Evolutionary conservation across 1,139 yeast genomes (phyloP), one percentile per base, ranked within the genome.

Genomic region (Pichia sp.): DNA sequence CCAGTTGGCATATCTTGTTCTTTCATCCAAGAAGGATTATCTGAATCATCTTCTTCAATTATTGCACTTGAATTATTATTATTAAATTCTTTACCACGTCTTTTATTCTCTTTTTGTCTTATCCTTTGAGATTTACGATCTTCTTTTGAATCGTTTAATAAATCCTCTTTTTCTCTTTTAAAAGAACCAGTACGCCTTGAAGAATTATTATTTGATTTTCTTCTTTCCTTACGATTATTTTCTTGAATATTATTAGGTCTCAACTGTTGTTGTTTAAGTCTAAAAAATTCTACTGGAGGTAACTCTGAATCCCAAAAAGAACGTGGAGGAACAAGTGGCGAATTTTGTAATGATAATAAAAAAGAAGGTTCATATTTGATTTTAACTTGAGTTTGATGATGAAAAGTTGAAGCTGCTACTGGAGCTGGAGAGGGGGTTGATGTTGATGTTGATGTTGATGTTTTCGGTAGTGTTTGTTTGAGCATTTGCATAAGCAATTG

Each of bases 21-120:
- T 9, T 70, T 57, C 54, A 73, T 71, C 82, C 82, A 78, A 46
- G 73, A 80, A 0, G 80, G 78, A n/a, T 57, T 67, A 41, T 70
- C 76, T 28, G 71, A 73, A 16, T 65, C 69, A 2, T 61, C 64
- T 41, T 70, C 73, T 31, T 35, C 39, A 30, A 23, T 38, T 6
- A 31, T 41, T 39, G 41, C 48, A 25, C 30, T 29, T 11, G 11
- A 28, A 22, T 38, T 35, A 50, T 32, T 41, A 16, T 9, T 25
- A 8, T 23, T 30, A 16, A 16, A 16, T 16, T 16, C 16, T 16
- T 16, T 16, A 16, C 49, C 46, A 16, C 54, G 51, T 33, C 52
- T 48, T 23, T 43, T 47, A 28, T 44, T 47, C 26, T 47, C 50
- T 45, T 46, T 37, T 49, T 50, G 51, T 12, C 50, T 48, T 47